Percentiles rank a stretch among this genome's conserved stretches.
Evolutionary conservation across 257 asterid species (phyloP).

Genomic region (Nicotiana undulata): DNA sequence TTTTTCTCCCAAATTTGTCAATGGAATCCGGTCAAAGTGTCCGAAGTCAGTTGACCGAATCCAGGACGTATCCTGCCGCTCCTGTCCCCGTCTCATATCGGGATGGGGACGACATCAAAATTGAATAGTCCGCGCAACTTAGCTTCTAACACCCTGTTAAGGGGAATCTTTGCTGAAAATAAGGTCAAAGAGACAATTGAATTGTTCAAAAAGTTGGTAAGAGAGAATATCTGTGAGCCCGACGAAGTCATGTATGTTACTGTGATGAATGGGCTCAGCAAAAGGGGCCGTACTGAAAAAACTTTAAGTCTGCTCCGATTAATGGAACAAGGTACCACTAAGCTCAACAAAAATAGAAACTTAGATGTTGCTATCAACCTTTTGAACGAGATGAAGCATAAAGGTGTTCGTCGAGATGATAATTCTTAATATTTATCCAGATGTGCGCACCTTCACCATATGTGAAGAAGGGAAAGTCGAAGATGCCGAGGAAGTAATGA

Average conservation of each 20-base stretch:
- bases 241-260: not conserved
- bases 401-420: too few species aligned
- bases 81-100: too few species aligned
- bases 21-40: too few species aligned
- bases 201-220: slow-evolving; percentile 18
- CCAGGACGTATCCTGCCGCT: too few species aligned
- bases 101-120: too few species aligned
- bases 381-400: slow-evolving; percentile 13
- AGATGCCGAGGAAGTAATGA: not conserved
- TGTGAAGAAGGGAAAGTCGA: slow-evolving; percentile 11
- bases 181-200: slow-evolving; percentile 5
- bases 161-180: slow-evolving; percentile 13
- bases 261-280: slow-evolving; percentile 24
- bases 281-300: slow-evolving; percentile 9
- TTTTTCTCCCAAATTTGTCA: too few species aligned
- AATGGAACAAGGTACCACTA: not conserved
- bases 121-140: too few species aligned
- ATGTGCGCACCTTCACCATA: not conserved
- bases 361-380: slow-evolving; percentile 11
- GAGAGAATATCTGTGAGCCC: slow-evolving; percentile 20
- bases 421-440: not conserved
- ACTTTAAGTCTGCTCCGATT: slow-evolving; percentile 6
- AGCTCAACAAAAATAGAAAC: slow-evolving; percentile 12
- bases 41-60: too few species aligned
- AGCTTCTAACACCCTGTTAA: not conserved